Conservation (phyloP, 1,284 basidiomycete species). For the Trichosporon asahii region DNA sequence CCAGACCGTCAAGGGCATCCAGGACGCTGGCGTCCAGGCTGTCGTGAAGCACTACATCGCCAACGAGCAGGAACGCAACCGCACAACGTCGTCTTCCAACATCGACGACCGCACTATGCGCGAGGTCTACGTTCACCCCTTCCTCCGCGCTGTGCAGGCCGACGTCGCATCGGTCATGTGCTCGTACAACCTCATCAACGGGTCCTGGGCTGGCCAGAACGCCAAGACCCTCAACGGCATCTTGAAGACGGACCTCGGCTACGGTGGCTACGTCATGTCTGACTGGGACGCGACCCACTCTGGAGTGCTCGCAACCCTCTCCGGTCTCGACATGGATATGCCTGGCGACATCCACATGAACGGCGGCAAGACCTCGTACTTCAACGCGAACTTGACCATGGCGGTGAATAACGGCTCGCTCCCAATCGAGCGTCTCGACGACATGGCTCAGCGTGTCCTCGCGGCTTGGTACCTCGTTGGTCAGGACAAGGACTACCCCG, state of each 20-base stretch:
- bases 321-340: conserved; percentile 49
- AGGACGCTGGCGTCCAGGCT: conserved; percentile 64
- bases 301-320: conserved; percentile 21
- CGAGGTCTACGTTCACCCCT: conserved; percentile 47
- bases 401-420: conserved; percentile 32
- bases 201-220: conserved; percentile 63
- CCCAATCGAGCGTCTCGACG: conserved; percentile 30
- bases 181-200: conserved; percentile 64
- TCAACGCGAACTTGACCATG: conserved; percentile 25
- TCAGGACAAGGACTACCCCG: conserved; percentile 33
- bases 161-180: conserved; percentile 72
- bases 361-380: conserved; percentile 21
- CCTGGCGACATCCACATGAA: conserved; percentile 26
- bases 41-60: conserved; percentile 34
- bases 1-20: conserved; percentile 71
- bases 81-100: conserved; percentile 27
- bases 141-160: conserved; percentile 66
- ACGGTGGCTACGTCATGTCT: conserved; percentile 40
- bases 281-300: conserved; percentile 32
- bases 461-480: conserved; percentile 36
- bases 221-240: conserved; percentile 63
- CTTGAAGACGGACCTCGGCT: conserved; percentile 69
- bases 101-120: conserved; percentile 29
- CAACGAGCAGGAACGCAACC: conserved; percentile 32
- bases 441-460: conserved; percentile 37